Base-by-base conservation (phyloP, 2,329 filamentous ascomycete species). In the Penicillium sp. region DNA sequence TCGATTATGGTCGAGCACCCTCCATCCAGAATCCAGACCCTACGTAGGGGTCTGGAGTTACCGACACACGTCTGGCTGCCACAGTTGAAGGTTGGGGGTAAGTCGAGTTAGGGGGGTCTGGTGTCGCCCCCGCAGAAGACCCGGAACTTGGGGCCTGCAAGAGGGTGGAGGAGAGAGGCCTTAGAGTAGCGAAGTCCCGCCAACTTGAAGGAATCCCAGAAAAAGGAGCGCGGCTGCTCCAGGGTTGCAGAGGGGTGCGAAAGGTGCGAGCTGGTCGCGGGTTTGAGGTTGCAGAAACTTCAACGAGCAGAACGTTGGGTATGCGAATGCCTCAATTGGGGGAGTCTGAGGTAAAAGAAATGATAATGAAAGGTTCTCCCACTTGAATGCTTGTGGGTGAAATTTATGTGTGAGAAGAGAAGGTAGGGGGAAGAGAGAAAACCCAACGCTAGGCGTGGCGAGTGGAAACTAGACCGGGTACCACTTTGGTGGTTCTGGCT, bases 41-140 rank as follows among this genome's bases (percentile, higher is more conserved):
- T 71, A 70, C 62, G 59, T 61, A 68, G 73, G 75, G 75, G 74
- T 66, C 71, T 75, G 74, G 68, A 70, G 71, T 68, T 68, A 69
- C 69, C 71, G 68, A 66, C 64, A 67, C 60, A 68, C 69, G 68
- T 70, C 62, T 67, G 68, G 63, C 63, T 68, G 67, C 70, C 74
- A 76, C 74, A 68, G 63, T 66, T 62, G 59, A 33, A 59, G 54
- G 52, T 58, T 41, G 19, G 11, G 63, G 63, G 65, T 66, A 76
- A 76, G 75, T 69, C 82, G 77, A 93, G 80, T 97, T 98, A 98
- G 84, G 93, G 93, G 76, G 95, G 93, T 81, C 96, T 93, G 83
- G 92, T 95, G 84, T 95, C 91, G 82, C 92, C 90, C 89, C 93
- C 93, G 84, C 88, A 88, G 79, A 93, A 93, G 87, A 96, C 92